These are phyloP conservation scores for Lentinula sp. DNA, from an alignment of 768 basidiomycete genomes.

Conservation along the genomic window DNA sequence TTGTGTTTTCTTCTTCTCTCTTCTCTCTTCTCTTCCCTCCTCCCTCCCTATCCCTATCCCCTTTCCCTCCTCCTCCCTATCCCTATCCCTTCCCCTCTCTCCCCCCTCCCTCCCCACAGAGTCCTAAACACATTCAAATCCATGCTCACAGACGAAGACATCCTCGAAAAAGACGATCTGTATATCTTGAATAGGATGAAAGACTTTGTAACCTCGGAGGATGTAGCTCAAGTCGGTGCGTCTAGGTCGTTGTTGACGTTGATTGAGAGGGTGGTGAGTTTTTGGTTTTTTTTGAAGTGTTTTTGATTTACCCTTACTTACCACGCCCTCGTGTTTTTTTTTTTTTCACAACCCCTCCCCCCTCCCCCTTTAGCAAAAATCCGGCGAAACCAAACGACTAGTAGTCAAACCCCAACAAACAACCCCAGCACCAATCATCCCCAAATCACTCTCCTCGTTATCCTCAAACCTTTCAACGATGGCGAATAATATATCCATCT, in stretches of 20 bases:
- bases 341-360: too few relatives aligned
- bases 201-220: constrained; percentile 64
- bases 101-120: constrained; percentile 26
- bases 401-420: constrained; percentile 44
- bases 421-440: constrained; percentile 72
- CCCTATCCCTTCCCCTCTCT: too few relatives aligned
- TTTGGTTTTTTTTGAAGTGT: constrained; percentile 1
- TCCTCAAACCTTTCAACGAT: neutral
- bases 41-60: too few relatives aligned
- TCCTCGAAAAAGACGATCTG: constrained; percentile 82
- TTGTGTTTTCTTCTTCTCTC: neutral
- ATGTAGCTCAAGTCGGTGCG: constrained; percentile 57
- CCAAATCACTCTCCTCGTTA: constrained; percentile 34
- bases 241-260: constrained; percentile 69
- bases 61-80: neutral
- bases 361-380: constrained; percentile 29
- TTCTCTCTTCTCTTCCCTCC: too few relatives aligned
- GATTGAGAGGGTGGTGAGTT: constrained; percentile 76
- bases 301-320: too few relatives aligned
- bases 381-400: constrained; percentile 51
- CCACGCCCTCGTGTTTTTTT: too few relatives aligned
- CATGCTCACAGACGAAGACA: constrained; percentile 80
- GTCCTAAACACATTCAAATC: constrained; percentile 89
- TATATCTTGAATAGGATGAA: constrained; percentile 79
- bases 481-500: neutral